Base-by-base conservation (phyloP, 2,329 filamentous ascomycete species). In the Fusarium staphyleae region DNA sequence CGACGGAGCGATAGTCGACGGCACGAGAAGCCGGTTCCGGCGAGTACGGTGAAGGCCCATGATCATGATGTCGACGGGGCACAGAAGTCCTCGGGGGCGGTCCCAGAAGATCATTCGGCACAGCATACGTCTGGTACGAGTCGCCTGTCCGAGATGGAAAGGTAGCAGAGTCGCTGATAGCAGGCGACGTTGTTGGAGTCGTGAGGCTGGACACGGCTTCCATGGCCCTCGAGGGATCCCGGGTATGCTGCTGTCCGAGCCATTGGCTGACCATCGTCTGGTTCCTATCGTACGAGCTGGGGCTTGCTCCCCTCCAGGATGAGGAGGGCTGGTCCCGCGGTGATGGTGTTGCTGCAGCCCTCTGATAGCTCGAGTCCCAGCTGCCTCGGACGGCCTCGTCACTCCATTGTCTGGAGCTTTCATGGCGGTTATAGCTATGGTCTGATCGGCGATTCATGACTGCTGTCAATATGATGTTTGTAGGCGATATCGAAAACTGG, bases 371-470 rank as follows among this genome's bases (percentile, higher is more conserved):
- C 18, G 63, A 66, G 26, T 64, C 62, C 57, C 63, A 65, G 43
- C 65, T 69, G 4, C 66, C 66, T 8, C 63, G 62, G 33, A 67
- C 55, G 4, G 65, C 65, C 30, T 69, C 66, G 7, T 66, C 66
- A 19, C 66, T 69, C 66, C 66, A 69, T n/a, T 67, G 62, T 4
- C 65, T 50, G 12, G 65, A 67, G 48, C 56, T 58, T n/a, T 63
- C 65, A n/a, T 57, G 48, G 37, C 60, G 57, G 42, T 42, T 50
- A 18, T 48, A 48, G 32, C 26, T 45, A 32, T 53, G 53, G 33
- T 65, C 50, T 14, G 56, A 47, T 48, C 57, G 55, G 37, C 58
- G 65, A 53, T 60, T 60, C 66, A 66, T 67, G 41, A 29, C 47
- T 59, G 50, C 22, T 44, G 35, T 29, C 30, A 15, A 43, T 44